Percentiles rank a stretch among this genome's conserved stretches.
Evolutionary conservation across 106 monocot genomes (phyloP).

Genomic region (Dendrobium nobile): DNA sequence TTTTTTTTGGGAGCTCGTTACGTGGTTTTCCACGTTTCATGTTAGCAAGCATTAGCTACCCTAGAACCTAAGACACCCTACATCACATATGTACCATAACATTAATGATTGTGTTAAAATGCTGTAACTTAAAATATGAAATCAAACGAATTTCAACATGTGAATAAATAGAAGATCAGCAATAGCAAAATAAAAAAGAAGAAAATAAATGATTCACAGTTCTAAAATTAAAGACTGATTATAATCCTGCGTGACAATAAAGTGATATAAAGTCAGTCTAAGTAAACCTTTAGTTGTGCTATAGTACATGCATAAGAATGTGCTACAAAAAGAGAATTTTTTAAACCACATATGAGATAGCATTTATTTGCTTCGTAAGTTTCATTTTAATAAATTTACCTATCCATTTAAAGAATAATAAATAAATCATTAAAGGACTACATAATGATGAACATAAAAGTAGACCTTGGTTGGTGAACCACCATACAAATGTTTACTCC

Average conservation of each 20-base stretch:
- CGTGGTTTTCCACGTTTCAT: neutral
- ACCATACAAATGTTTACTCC: conserved; percentile 84
- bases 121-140: neutral
- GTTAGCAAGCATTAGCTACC: neutral
- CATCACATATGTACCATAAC: neutral
- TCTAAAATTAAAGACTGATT: neutral
- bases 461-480: conserved; percentile 89
- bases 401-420: neutral
- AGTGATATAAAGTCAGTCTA: neutral
- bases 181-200: neutral
- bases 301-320: neutral
- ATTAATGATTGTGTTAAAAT: neutral
- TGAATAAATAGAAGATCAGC: neutral
- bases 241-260: neutral
- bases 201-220: neutral
- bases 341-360: neutral
- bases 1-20: neutral
- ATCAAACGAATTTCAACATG: neutral
- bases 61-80: neutral
- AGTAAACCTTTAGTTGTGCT: neutral
- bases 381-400: neutral
- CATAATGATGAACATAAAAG: conserved; percentile 10
- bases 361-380: neutral
- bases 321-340: neutral
- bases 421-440: neutral